Conservation (phyloP, 192 early-diverging fungal genomes). For the Coemansia biformis region DNA sequence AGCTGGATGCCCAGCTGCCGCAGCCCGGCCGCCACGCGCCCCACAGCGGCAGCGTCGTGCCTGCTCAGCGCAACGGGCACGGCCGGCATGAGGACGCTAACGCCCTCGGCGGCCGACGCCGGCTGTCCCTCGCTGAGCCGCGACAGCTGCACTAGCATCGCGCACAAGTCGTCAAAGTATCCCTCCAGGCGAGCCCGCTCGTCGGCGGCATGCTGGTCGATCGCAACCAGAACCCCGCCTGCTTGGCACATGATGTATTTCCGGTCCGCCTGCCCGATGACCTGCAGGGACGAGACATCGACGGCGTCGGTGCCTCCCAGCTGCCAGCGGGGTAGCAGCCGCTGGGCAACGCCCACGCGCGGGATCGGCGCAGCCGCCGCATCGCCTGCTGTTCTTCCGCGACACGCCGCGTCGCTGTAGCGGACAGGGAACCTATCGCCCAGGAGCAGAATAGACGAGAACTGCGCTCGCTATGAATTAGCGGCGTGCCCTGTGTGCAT, state of each 20-base stretch:
- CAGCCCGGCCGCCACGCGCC: background rate
- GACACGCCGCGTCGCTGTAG: background rate
- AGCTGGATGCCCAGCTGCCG: constrained; percentile 25
- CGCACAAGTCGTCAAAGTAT: constrained; percentile 10
- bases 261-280: constrained; percentile 38
- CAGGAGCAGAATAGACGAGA: too few species aligned
- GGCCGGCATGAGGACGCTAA: constrained; percentile 36
- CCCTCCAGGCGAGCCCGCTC: constrained; percentile 42
- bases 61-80: constrained; percentile 8
- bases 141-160: constrained; percentile 5
- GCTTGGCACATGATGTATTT: constrained; percentile 41
- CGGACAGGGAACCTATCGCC: constrained; percentile 18
- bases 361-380: background rate
- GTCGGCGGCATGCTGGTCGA: constrained; percentile 52
- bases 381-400: too few species aligned
- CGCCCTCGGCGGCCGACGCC: constrained; percentile 16
- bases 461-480: too few species aligned
- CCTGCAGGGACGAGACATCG: constrained; percentile 11
- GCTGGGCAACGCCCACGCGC: too few species aligned
- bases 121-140: constrained; percentile 2
- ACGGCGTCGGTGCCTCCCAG: background rate
- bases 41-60: constrained; percentile 9
- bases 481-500: background rate
- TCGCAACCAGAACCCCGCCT: constrained; percentile 24
- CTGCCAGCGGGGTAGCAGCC: too few species aligned